A percentile compares a stretch with the other conserved stretches of the same genome.
Evolutionary conservation across 2,329 filamentous ascomycete species (phyloP).

Genomic region (Fusarium poae): DNA sequence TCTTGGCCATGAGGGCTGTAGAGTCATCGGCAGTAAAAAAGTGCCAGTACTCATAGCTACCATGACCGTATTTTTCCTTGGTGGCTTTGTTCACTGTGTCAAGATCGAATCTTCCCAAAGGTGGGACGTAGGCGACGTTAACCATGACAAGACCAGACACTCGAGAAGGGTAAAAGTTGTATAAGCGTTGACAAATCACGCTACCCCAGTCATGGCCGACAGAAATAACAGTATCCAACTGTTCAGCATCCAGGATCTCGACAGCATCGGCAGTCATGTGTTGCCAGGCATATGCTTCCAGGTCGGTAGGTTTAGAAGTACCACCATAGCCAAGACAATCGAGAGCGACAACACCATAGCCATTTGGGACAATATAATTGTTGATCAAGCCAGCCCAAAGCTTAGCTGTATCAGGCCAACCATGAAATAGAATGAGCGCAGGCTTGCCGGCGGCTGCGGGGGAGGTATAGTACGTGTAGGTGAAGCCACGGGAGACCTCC

Average conservation of each 20-base stretch:
- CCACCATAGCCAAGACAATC: background rate
- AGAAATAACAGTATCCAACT: too few relatives aligned
- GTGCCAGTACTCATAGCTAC: too few relatives aligned
- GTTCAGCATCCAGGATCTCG: background rate
- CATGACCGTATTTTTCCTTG: too few relatives aligned
- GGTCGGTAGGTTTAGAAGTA: background rate
- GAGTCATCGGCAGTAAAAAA: too few relatives aligned
- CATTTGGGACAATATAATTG: background rate
- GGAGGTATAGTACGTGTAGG: background rate
- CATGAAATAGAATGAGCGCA: background rate
- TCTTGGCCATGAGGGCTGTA: too few relatives aligned
- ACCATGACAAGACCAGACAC: too few relatives aligned
- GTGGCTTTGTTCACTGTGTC: too few relatives aligned
- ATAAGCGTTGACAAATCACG: too few relatives aligned
- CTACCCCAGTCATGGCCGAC: too few relatives aligned
- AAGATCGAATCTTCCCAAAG: too few relatives aligned
- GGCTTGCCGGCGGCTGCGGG: background rate
- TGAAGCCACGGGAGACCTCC: background rate
- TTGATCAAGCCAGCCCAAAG: background rate
- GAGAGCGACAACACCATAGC: background rate
- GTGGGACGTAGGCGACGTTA: too few relatives aligned
- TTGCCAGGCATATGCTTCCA: background rate
- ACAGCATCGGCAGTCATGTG: background rate
- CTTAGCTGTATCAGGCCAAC: background rate
- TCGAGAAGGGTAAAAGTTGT: too few relatives aligned